These are phyloP conservation scores for Pyrus communis DNA, from an alignment of 306 rosid genomes.

Conservation along the genomic window DNA sequence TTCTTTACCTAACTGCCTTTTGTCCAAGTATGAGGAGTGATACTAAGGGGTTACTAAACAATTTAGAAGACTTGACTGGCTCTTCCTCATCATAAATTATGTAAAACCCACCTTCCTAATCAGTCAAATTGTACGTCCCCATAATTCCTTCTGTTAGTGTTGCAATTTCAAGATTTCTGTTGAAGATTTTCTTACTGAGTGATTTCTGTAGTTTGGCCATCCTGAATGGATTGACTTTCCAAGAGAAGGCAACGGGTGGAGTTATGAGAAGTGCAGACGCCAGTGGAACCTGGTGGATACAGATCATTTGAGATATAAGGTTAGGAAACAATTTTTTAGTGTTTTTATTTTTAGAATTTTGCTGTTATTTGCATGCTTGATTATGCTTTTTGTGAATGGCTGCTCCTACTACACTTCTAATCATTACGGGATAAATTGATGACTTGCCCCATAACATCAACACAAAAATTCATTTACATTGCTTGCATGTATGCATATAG, in stretches of 20 bases:
- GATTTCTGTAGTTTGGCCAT: constrained; percentile 71
- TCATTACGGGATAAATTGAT: background rate
- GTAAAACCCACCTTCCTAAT: background rate
- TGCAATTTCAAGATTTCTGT: background rate
- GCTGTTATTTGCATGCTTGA: background rate
- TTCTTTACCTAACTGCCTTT: background rate
- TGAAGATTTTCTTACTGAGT: background rate
- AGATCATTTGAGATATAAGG: constrained; percentile 88
- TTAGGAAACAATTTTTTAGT: constrained; percentile 2
- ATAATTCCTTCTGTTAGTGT: background rate
- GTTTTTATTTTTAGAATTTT: background rate
- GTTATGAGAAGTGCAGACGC: constrained; percentile 90
- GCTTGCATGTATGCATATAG: background rate
- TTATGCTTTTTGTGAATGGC: background rate
- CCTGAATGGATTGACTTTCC: constrained; percentile 99
- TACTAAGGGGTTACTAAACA: background rate
- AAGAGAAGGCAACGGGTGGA: constrained; percentile 98
- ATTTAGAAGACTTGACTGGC: background rate
- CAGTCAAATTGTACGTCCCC: background rate
- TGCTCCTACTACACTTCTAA: background rate
- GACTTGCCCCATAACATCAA: background rate
- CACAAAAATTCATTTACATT: background rate
- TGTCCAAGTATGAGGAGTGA: background rate
- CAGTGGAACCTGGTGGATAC: constrained; percentile 86
- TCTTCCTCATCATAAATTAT: background rate